Percentiles rank a stretch among this genome's conserved stretches.
phyloP scores from a whole-genome alignment of 2,329 filamentous ascomycete species.

The Beauveria brongniartii region DNA sequence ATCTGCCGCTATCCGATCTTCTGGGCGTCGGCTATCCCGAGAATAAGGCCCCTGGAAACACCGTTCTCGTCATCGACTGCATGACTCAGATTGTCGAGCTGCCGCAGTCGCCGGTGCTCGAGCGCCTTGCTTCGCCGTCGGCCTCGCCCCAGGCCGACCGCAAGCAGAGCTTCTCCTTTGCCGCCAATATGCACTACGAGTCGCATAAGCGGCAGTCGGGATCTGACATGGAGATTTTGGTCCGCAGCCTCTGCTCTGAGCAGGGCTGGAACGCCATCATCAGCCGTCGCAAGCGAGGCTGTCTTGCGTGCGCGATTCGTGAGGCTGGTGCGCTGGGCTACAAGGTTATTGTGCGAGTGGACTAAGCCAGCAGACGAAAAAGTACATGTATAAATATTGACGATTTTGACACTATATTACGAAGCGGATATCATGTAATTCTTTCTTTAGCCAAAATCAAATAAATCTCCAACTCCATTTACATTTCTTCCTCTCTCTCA shows the following conservation, averaged over 20 bases:
- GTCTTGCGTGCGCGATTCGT: slow-evolving; percentile 64
- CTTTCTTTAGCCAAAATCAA: not conserved
- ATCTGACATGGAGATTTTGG: slow-evolving; percentile 61
- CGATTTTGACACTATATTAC: not conserved
- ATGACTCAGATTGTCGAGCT: slow-evolving; percentile 44
- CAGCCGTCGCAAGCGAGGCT: slow-evolving; percentile 58
- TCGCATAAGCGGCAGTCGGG: slow-evolving; percentile 50
- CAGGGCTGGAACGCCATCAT: slow-evolving; percentile 67
- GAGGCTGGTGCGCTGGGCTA: slow-evolving; percentile 66
- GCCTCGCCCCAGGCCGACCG: slow-evolving; percentile 23
- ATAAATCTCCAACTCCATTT: not conserved
- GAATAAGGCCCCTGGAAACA: slow-evolving; percentile 22
- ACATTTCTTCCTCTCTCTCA: not conserved
- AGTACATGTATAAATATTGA: not conserved
- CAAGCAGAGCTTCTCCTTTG: slow-evolving; percentile 32
- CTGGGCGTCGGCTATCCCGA: slow-evolving; percentile 28
- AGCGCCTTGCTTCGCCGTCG: slow-evolving; percentile 24
- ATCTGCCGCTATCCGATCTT: slow-evolving; percentile 39
- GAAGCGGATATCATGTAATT: slow-evolving; percentile 4
- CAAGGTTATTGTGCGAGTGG: slow-evolving; percentile 56
- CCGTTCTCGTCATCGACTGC: slow-evolving; percentile 55
- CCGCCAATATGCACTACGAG: slow-evolving; percentile 47
- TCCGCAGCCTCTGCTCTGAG: slow-evolving; percentile 64
- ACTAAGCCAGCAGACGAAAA: slow-evolving; percentile 25
- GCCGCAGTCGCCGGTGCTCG: slow-evolving; percentile 40